Evolutionary conservation across 1,139 yeast genomes (phyloP), one percentile per base, ranked within the genome.

Genomic region (Taphrina communis): DNA sequence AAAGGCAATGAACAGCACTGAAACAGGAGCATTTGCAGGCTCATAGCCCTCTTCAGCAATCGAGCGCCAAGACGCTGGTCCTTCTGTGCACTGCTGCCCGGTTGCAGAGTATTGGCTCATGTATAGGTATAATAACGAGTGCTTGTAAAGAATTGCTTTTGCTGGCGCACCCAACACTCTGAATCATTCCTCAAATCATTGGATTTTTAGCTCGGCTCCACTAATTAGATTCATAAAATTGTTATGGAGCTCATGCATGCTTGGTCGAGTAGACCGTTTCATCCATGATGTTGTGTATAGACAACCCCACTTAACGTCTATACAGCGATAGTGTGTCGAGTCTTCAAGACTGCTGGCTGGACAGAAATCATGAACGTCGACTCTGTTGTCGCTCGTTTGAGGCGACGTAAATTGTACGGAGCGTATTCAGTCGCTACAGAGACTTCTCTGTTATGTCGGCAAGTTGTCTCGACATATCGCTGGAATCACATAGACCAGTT

Each of bases 391-490:
- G 65, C 68, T 39, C 58, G 69, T 5, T 53, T 55, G 36, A 89
- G 89, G 77, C 86, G 96, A 71, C 86, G 91, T 69, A 93, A 89
- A 75, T 81, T 89, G 61, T 78, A 82, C 6, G 94, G 91, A 0
- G 89, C 96, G 42, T 87, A 88, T 75, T 83, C 82, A 39, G 90
- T 91, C 65, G 98, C 98, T 0, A 81, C 91, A 63, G 94, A 90
- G 70, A 90, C 97, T 7, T 88, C 97, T 19, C 96, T 91, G 74
- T 81, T 94, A 66, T 80, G 94, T 73, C 88, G 91, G 86, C 85
- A 97, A 77, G 95, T 91, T 63, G 88, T 93, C 25, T 90, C 98
- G 0, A 90, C 91, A 1, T 91, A 94, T 3, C 83, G 97, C 76
- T 94, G 98, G 97, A 81, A 85, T 56, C 85, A 87, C 70, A 86